Base-by-base conservation (phyloP, 768 basidiomycete genomes). In the Lentinula edodes region DNA sequence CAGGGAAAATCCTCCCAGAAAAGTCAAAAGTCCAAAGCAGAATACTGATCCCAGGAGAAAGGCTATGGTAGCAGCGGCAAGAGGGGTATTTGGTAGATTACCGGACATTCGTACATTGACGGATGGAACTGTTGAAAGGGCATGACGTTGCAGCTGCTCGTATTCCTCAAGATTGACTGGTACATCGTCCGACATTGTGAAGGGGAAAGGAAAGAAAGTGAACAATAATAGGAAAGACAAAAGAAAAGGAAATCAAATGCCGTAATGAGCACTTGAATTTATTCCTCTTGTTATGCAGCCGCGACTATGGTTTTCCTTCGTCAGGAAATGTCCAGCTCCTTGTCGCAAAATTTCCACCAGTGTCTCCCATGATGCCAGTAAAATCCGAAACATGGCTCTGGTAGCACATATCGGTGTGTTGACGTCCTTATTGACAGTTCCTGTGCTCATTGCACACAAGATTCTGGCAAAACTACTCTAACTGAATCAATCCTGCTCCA, bases 381-480 rank as follows among this genome's bases (percentile, higher is more conserved):
- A 76, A 66, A 60, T 86, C 41, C 82, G 92, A 46, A 94, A 93
- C 68, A 87, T 94, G 71, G 92, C 92, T 15, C 79, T 94, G 2
- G 89, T 93, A n/a, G 92, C 92, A 46, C 92, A 94, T 69, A 93
- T 94, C 54, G 91, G 91, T 91, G 46, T 35, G 83, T 4, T 35
- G 36, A 28, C 38, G 39, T 52, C 58, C 16, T 32, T 45, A 52
- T 61, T 60, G 57, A 52, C 28, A 48, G n/a, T 18, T 20, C n/a
- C 20, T 32, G 9, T 34, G 20, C 39, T 36, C 6, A 43, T 23
- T 34, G 9, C 10, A 20, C 35, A 12, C 36, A 35, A 93, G 92
- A 94, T 72, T 93, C 92, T 6, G 92, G 92, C 35, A 94, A 94
- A 76, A 94, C 92, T 0, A 94, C 92, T 3, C 71, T 95, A 28